These are phyloP conservation scores for Nakazawaea populi DNA, from an alignment of 805 yeast species.

Conservation along the genomic window DNA sequence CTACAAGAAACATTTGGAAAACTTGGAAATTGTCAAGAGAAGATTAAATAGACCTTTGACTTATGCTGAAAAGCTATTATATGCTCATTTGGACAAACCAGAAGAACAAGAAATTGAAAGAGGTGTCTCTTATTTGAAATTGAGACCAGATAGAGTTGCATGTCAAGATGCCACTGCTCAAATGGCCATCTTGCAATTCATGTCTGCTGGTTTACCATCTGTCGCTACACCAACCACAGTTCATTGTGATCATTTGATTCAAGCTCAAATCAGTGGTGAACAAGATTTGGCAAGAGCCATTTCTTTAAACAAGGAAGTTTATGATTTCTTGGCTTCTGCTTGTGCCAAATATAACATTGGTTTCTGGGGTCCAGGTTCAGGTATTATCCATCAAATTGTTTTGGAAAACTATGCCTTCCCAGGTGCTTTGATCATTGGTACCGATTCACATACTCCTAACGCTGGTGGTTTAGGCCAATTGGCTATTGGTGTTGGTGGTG, in stretches of 20 bases:
- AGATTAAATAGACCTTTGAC: conserved; percentile 80
- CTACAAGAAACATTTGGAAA: conserved; percentile 87
- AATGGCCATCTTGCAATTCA: conserved; percentile 97
- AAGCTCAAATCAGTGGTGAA: conserved; percentile 90
- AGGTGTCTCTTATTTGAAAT: conserved; percentile 86
- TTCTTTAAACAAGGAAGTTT: conserved; percentile 87
- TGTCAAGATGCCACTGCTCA: conserved; percentile 99
- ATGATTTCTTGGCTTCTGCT: conserved; percentile 88
- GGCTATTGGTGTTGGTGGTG: conserved; percentile 99
- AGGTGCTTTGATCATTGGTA: conserved; percentile 95
- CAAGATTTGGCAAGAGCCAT: conserved; percentile 77
- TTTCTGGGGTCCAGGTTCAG: conserved; percentile 99
- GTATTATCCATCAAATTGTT: conserved; percentile 97
- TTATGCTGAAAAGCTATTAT: conserved; percentile 88
- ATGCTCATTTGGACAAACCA: conserved; percentile 87
- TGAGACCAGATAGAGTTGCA: conserved; percentile 96
- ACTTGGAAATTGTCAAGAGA: conserved; percentile 71
- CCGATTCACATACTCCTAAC: conserved; percentile 98
- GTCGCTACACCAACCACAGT: conserved; percentile 94
- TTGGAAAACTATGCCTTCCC: conserved; percentile 96
- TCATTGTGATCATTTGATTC: conserved; percentile 97
- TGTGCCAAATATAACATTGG: conserved; percentile 94
- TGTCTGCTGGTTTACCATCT: conserved; percentile 87
- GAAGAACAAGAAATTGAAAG: conserved; percentile 69
- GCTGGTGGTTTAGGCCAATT: conserved; percentile 99